Percentiles rank a stretch among this genome's conserved stretches.
These are phyloP conservation scores for Trichoderma hamatum DNA, from an alignment of 2,329 filamentous ascomycete genomes.

Conservation along the genomic window DNA sequence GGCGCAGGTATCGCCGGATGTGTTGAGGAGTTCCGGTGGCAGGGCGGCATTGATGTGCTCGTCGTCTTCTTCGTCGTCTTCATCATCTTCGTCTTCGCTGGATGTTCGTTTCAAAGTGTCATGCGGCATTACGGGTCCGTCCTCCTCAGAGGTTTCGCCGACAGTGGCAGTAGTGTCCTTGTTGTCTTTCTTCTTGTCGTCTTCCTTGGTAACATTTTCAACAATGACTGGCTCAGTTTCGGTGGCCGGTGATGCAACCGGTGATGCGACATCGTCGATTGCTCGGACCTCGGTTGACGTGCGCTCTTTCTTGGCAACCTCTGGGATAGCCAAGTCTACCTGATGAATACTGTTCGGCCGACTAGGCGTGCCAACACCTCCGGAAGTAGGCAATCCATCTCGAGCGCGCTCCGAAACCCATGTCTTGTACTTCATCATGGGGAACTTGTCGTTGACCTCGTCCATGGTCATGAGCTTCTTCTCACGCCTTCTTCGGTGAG, in stretches of 20 bases:
- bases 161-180: neutral
- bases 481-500: conserved; percentile 84
- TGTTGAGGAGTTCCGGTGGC: conserved; percentile 76
- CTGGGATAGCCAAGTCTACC: conserved; percentile 58
- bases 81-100: conserved; percentile 48
- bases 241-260: conserved; percentile 29
- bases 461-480: conserved; percentile 99
- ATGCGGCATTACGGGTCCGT: conserved; percentile 31
- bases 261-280: conserved; percentile 26
- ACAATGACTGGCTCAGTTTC: conserved; percentile 29
- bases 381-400: conserved; percentile 79
- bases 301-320: conserved; percentile 49
- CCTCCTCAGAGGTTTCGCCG: conserved; percentile 26
- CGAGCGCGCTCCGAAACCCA: conserved; percentile 86
- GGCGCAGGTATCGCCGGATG: conserved; percentile 89
- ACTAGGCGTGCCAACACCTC: conserved; percentile 78
- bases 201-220: conserved; percentile 22
- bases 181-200: conserved; percentile 28
- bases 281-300: conserved; percentile 48
- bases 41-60: conserved; percentile 82
- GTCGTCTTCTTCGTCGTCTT: conserved; percentile 70
- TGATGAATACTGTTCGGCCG: conserved; percentile 73
- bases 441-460: conserved; percentile 96
- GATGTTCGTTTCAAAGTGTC: conserved; percentile 45
- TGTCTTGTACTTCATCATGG: conserved; percentile 92